Evolutionary conservation across 345 rosid genomes (phyloP), one percentile per base, ranked within the genome.

Genomic region (Salix brachista): DNA sequence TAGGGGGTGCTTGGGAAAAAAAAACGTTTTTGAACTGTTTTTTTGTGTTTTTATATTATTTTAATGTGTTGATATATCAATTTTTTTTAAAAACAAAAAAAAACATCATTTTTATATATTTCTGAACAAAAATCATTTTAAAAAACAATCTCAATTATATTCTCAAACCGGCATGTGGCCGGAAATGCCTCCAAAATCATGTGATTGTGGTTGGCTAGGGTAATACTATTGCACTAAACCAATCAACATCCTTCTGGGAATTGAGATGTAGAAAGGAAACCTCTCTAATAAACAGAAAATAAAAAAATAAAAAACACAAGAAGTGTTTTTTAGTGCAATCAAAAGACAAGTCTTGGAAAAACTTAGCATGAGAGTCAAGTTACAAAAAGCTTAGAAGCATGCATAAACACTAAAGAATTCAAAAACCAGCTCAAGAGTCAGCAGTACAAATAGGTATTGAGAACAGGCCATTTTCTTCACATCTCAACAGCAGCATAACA

Each of bases 301-400:
- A 34, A 34, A 3, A 41, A 41, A 41, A 32, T 0, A 41, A 10
- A 65, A 11, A 36, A 61, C 9, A 65, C 17, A 37, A 76, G 80
- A 81, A 79, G 86, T 87, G 85, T 68, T 83, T 81, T 81, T 54
- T 2, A 85, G 68, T 85, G 83, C 85, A 87, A 87, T 79, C 90
- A 81, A 83, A 34, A 69, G 83, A 75, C 85, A 74, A 73, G 77
- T 50, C 71, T 65, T 74, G 48, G 13, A 69, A 74, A 84, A 83
- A 61, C 90, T 85, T 85, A 60, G 87, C 83, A 71, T 81, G 80
- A 56, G 76, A 54, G 88, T 73, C 44, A 85, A 87, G 90, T 76
- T 16, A 83, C 66, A 67, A n/a, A 37, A 86, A 56, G 18, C 86
- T 75, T 87, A 72, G 56, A 84, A 84, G 86, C 71, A 77, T 70